Conservation (phyloP, 164 flowering plant genomes). For the Magnolia kwangsiensis region DNA sequence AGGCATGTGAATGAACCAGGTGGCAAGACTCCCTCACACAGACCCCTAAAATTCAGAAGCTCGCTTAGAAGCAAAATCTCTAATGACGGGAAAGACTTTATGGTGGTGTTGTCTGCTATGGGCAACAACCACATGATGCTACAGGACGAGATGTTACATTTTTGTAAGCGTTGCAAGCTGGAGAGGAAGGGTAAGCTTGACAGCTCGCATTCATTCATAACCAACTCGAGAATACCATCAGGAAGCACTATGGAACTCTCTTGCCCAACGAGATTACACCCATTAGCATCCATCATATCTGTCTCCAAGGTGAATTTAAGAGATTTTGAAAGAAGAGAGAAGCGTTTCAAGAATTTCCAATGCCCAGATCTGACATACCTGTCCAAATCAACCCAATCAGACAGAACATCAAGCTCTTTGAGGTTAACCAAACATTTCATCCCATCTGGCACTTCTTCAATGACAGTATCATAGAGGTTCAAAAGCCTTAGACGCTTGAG, state of each 20-base stretch:
- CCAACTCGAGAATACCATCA: background rate
- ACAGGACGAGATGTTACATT: background rate
- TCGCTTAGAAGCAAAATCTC: background rate
- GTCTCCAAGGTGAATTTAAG: background rate
- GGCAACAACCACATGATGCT: too few relatives aligned
- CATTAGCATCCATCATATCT: too few relatives aligned
- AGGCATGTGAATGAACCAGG: background rate
- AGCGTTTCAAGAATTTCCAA: background rate
- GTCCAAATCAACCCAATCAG: background rate
- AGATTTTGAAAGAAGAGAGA: background rate
- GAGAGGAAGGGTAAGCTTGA: background rate
- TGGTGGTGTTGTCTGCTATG: too few relatives aligned
- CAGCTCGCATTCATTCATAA: background rate
- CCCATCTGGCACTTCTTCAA: slow-evolving; percentile 6
- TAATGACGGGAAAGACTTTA: too few relatives aligned
- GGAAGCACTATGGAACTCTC: background rate
- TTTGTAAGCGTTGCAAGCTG: background rate
- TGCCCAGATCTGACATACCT: background rate
- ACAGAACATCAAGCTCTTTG: slow-evolving; percentile 8
- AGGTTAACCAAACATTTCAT: slow-evolving; percentile 12
- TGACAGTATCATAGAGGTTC: slow-evolving; percentile 2
- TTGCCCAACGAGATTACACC: background rate
- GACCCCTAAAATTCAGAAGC: background rate
- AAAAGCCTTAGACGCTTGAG: slow-evolving; percentile 11
- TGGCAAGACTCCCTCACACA: background rate